Conservation (phyloP, 2,329 filamentous ascomycete species). For the Fusarium sp. region DNA sequence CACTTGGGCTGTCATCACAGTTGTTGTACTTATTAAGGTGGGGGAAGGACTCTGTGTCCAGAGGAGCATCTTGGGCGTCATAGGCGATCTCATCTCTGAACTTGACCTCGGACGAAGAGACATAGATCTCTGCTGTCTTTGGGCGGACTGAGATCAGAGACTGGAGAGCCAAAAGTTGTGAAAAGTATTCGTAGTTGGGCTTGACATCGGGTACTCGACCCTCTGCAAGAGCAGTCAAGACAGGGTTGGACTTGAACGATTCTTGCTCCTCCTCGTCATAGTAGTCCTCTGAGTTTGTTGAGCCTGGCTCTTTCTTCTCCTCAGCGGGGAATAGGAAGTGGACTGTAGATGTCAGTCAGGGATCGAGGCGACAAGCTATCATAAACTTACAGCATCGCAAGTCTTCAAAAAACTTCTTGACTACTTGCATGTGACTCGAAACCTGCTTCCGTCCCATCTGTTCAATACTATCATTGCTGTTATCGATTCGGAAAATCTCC, state of each 20-base stretch:
- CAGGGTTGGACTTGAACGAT: constrained; percentile 71
- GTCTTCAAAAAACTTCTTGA: constrained; percentile 72
- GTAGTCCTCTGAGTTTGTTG: constrained; percentile 68
- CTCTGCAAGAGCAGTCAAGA: constrained; percentile 68
- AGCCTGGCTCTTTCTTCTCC: constrained; percentile 65
- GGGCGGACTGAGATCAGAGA: constrained; percentile 63
- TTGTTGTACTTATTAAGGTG: constrained; percentile 64
- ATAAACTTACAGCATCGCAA: constrained; percentile 68
- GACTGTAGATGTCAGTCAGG: constrained; percentile 51
- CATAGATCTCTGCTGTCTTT: constrained; percentile 67
- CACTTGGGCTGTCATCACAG: constrained; percentile 61
- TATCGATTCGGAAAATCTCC: constrained; percentile 55
- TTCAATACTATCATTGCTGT: constrained; percentile 55
- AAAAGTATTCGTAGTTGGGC: constrained; percentile 70
- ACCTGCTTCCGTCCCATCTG: constrained; percentile 70
- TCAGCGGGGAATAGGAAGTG: constrained; percentile 68
- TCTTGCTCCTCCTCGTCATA: constrained; percentile 55
- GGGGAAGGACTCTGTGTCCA: constrained; percentile 61
- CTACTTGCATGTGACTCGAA: constrained; percentile 75
- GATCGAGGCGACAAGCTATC: background rate
- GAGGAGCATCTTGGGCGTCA: constrained; percentile 53
- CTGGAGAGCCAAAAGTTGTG: constrained; percentile 63
- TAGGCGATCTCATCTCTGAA: constrained; percentile 60
- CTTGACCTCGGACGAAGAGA: constrained; percentile 61
- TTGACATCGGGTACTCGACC: constrained; percentile 65